Percentiles rank a stretch among this genome's conserved stretches.
phyloP scores from a whole-genome alignment of 1,139 yeast species.

The Pichia cactophila region DNA sequence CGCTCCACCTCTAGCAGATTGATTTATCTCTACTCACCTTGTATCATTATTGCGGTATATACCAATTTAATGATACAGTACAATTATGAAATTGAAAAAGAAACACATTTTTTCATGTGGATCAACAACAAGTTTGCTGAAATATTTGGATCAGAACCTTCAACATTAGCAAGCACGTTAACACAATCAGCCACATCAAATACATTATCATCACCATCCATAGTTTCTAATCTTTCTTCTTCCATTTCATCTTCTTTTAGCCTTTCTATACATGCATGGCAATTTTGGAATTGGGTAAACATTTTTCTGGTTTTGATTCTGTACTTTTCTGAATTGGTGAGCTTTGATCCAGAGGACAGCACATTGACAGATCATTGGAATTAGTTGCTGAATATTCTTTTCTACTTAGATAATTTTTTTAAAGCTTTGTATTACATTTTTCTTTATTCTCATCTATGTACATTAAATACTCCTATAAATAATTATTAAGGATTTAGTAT shows the following conservation, averaged over 20 bases:
- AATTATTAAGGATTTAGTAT: too few relatives aligned
- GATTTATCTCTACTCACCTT: constrained; percentile 84
- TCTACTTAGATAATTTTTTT: neutral
- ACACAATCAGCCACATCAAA: neutral
- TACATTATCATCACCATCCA: neutral
- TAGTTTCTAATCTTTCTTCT: neutral
- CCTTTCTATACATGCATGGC: constrained; percentile 63
- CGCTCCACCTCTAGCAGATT: constrained; percentile 40
- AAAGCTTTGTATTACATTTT: neutral
- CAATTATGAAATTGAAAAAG: constrained; percentile 57
- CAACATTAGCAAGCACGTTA: neutral
- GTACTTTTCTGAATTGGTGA: constrained; percentile 63
- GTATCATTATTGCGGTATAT: constrained; percentile 88
- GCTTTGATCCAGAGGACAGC: constrained; percentile 28
- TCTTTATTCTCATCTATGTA: neutral
- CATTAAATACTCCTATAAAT: neutral
- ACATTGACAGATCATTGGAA: constrained; percentile 28
- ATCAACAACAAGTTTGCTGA: constrained; percentile 10
- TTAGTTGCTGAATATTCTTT: neutral
- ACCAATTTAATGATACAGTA: constrained; percentile 90
- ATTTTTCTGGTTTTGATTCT: constrained; percentile 72
- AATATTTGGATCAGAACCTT: neutral
- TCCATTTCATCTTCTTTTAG: constrained; percentile 2
- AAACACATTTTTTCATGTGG: constrained; percentile 27
- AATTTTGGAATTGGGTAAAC: constrained; percentile 95